phyloP scores from a whole-genome alignment of 768 basidiomycete species.

The Mycena alexandri region DNA sequence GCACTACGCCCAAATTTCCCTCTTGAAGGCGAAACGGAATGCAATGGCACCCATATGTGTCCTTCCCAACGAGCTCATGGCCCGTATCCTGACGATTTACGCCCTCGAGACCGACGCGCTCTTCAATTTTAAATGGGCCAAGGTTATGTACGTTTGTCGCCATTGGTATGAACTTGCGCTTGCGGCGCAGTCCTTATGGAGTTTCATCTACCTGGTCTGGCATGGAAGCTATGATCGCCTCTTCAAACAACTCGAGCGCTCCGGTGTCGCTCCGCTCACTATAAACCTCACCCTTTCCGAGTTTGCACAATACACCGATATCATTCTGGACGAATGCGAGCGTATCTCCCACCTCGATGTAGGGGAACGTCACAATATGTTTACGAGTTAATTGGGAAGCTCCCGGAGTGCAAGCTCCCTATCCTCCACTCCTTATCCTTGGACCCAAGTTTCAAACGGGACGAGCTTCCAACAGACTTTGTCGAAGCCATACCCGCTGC shows the following conservation, averaged over 20 bases:
- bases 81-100: conserved; percentile 14
- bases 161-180: conserved; percentile 7
- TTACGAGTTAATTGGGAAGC: not conserved
- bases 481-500: not conserved
- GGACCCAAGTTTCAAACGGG: not conserved
- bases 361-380: too few species aligned
- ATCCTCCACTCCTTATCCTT: conserved; percentile 13
- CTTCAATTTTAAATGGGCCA: conserved; percentile 12
- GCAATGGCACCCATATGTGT: conserved; percentile 11
- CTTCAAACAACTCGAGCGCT: not conserved
- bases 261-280: conserved; percentile 12
- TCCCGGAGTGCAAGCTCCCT: not conserved
- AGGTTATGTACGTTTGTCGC: conserved; percentile 20
- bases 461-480: not conserved
- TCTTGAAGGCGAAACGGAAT: conserved; percentile 23
- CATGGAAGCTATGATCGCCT: not conserved
- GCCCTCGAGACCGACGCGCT: conserved; percentile 9
- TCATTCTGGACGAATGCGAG: not conserved
- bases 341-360: not conserved
- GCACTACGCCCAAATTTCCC: conserved; percentile 15
- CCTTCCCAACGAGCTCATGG: conserved; percentile 28
- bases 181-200: conserved; percentile 6
- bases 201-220: not conserved
- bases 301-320: not conserved
- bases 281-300: not conserved